Percentiles rank a stretch among this genome's conserved stretches.
Conservation (phyloP, 495 filamentous ascomycete species). For the Neurospora africana region DNA sequence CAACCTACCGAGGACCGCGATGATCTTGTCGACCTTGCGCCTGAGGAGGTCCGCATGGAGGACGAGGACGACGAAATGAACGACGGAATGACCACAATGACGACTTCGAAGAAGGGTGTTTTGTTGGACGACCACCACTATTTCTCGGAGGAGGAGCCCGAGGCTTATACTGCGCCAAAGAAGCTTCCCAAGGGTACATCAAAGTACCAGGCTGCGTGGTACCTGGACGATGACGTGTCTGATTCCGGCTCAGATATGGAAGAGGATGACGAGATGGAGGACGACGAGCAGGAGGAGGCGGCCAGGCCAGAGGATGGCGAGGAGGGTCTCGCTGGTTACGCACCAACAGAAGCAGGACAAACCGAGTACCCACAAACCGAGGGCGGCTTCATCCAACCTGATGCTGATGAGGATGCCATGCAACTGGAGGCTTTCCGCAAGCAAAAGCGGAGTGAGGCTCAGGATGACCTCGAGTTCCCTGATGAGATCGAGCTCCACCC, state of each 20-base stretch:
- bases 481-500: slow-evolving; percentile 95
- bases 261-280: slow-evolving; percentile 64
- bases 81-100: slow-evolving; percentile 43
- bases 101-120: slow-evolving; percentile 56
- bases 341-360: slow-evolving; percentile 64
- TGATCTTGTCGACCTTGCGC: slow-evolving; percentile 66
- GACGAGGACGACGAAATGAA: slow-evolving; percentile 46
- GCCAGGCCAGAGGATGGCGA: slow-evolving; percentile 59
- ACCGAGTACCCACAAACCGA: slow-evolving; percentile 87
- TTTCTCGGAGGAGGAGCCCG: slow-evolving; percentile 76
- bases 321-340: slow-evolving; percentile 57
- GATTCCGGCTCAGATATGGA: slow-evolving; percentile 79
- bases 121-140: slow-evolving; percentile 96
- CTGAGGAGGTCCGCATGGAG: slow-evolving; percentile 70
- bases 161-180: slow-evolving; percentile 43
- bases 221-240: slow-evolving; percentile 64
- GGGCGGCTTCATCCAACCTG: slow-evolving; percentile 69
- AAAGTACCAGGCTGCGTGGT: slow-evolving; percentile 90
- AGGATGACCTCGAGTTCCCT: slow-evolving; percentile 89
- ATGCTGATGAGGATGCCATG: slow-evolving; percentile 74
- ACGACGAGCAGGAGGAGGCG: slow-evolving; percentile 38
- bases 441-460: slow-evolving; percentile 62
- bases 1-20: slow-evolving; percentile 67
- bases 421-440: slow-evolving; percentile 69
- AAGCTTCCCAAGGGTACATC: slow-evolving; percentile 84